Evolutionary conservation across 176 grass and related monocot genomes (phyloP).

Genomic region (Puya raimondii): DNA sequence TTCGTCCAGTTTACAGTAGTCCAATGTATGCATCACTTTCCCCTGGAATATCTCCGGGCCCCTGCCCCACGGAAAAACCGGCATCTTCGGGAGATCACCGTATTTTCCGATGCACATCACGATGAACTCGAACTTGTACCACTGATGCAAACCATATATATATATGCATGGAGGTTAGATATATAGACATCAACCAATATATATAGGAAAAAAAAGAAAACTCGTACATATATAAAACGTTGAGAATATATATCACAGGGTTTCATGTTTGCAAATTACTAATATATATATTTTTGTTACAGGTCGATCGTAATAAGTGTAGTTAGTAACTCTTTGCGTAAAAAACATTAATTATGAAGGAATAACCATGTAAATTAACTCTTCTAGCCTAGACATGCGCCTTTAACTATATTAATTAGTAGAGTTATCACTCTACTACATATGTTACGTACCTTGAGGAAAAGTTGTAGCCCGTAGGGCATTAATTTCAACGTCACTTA

Average conservation of each 20-base stretch:
- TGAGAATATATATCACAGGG: neutral
- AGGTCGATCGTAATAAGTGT: neutral
- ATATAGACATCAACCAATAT: neutral
- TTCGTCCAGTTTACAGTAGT: conserved; percentile 88
- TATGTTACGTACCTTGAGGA: too few relatives aligned
- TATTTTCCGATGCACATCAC: conserved; percentile 99
- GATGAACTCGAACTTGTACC: conserved; percentile 77
- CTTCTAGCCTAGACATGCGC: too few relatives aligned
- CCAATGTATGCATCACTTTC: conserved; percentile 69
- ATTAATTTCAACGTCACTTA: too few relatives aligned
- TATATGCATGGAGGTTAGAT: too few relatives aligned
- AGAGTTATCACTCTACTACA: too few relatives aligned
- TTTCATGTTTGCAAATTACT: neutral
- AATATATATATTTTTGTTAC: neutral
- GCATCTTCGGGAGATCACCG: conserved; percentile 69
- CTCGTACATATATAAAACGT: too few relatives aligned
- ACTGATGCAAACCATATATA: conserved; percentile 17
- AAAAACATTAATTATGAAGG: too few relatives aligned
- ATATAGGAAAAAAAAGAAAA: neutral
- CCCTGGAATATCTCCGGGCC: conserved; percentile 74
- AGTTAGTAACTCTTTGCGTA: neutral
- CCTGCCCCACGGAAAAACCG: conserved; percentile 44
- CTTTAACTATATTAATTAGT: too few relatives aligned
- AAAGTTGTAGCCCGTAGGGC: too few relatives aligned
- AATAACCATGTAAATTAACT: too few relatives aligned